Evolutionary conservation across 129 eudicot species (phyloP).

Genomic region (Artemisia argyi): DNA sequence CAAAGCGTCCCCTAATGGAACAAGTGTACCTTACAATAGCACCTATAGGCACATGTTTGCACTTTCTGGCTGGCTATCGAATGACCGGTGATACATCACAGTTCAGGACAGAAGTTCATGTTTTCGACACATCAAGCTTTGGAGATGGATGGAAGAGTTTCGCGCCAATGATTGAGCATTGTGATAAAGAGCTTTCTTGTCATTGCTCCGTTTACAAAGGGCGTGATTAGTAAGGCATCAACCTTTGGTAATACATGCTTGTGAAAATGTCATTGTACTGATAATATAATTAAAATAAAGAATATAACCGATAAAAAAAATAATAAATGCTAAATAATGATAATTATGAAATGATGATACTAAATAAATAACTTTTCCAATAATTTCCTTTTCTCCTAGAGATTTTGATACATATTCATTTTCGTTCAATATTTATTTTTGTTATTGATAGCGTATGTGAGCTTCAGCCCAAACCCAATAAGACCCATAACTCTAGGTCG

Average conservation of each 20-base stretch:
- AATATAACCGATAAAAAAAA: background rate
- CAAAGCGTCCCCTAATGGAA: constrained; percentile 33
- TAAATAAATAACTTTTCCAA: background rate
- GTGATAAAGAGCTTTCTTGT: constrained; percentile 54
- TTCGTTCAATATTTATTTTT: background rate
- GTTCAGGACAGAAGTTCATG: constrained; percentile 54
- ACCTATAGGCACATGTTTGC: constrained; percentile 48
- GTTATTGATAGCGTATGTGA: background rate
- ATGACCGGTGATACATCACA: constrained; percentile 38
- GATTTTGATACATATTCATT: background rate
- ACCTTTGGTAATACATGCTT: background rate
- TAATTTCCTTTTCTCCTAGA: background rate
- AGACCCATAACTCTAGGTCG: too few species aligned
- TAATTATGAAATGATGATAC: background rate
- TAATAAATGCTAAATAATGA: background rate
- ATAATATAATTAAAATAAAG: background rate
- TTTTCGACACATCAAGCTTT: constrained; percentile 40
- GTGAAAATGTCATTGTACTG: background rate
- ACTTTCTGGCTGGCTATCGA: constrained; percentile 56
- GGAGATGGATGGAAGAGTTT: constrained; percentile 54
- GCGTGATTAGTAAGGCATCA: constrained; percentile 14
- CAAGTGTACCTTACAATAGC: constrained; percentile 64
- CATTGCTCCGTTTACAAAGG: constrained; percentile 38
- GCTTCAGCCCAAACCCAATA: too few species aligned
- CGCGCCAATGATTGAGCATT: constrained; percentile 47